Evolutionary conservation across 2,329 filamentous ascomycete species (phyloP), one percentile per base, ranked within the genome.

Genomic region (Ampelomyces quisqualis): DNA sequence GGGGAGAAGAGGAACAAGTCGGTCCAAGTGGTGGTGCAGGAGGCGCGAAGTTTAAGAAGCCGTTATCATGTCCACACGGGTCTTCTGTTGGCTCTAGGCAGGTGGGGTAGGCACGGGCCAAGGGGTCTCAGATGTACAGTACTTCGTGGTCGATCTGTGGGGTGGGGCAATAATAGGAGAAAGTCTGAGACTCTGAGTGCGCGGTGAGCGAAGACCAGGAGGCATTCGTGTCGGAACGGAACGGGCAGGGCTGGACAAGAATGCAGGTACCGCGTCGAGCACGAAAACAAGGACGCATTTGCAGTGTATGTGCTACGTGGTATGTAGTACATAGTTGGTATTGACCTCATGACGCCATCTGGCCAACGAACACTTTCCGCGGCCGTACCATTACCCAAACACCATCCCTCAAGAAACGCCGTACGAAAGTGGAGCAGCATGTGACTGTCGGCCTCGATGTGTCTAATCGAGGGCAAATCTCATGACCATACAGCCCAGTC

Each of bases 381-480:
- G 64, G 64, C 64, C 64, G 64, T 51, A 43, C 55, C 52, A 40
- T 51, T 49, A 42, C 49, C 55, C 49, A 55, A 61, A 60, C 60
- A 55, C 58, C 54, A 28, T 26, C 17, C 22, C 14, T 31, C n/a
- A 15, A 28, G 18, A 19, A 38, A 38, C 36, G 36, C 42, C 42
- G 14, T 20, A 27, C 24, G 14, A 30, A 22, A 23, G n/a, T 15
- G 29, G 15, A 15, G 14, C 3, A 34, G 30, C 19, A 23, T 34
- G 26, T 15, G n/a, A 15, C 20, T 39, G 11, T 20, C 37, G 14
- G 30, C n/a, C n/a, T n/a, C n/a, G n/a, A n/a, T n/a, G n/a, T n/a
- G n/a, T n/a, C n/a, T n/a, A n/a, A n/a, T n/a, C n/a, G n/a, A n/a
- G n/a, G n/a, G n/a, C n/a, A n/a, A n/a, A n/a, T n/a, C n/a, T n/a